Evolutionary conservation across 371 early-diverging fungal species (phyloP).

Genomic region (Mucor racemosus): DNA sequence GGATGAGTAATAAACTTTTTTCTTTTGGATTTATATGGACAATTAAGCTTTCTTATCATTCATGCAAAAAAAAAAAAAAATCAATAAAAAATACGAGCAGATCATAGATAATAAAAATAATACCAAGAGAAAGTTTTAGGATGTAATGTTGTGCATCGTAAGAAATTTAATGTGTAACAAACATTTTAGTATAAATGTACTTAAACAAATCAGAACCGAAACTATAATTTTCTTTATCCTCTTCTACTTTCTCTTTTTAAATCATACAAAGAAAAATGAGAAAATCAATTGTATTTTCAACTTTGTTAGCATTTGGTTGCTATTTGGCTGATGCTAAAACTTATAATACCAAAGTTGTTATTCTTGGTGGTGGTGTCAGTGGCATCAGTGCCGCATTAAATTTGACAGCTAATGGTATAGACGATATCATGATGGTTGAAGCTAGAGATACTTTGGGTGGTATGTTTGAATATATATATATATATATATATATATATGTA

Average conservation of each 20-base stretch:
- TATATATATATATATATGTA: not conserved
- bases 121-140: no score
- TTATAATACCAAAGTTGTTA: constrained; percentile 47
- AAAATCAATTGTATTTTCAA: constrained; percentile 1
- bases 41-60: constrained; percentile 7
- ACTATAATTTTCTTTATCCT: not conserved
- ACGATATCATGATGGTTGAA: constrained; percentile 52
- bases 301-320: constrained; percentile 2
- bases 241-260: not conserved
- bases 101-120: not conserved
- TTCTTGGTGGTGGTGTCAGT: constrained; percentile 54
- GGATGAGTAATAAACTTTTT: constrained; percentile 16
- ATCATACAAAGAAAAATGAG: not conserved
- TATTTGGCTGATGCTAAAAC: constrained; percentile 16
- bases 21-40: not conserved
- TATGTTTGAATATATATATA: constrained; percentile 4
- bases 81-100: not conserved
- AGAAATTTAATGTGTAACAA: not conserved
- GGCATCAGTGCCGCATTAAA: constrained; percentile 54
- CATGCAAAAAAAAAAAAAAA: not conserved
- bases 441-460: constrained; percentile 49
- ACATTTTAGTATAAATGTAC: constrained; percentile 2
- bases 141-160: not conserved
- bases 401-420: constrained; percentile 40
- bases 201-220: not conserved